Evolutionary conservation across 1,139 yeast species (phyloP).

Genomic region (Nakaseomyces glabratus): DNA sequence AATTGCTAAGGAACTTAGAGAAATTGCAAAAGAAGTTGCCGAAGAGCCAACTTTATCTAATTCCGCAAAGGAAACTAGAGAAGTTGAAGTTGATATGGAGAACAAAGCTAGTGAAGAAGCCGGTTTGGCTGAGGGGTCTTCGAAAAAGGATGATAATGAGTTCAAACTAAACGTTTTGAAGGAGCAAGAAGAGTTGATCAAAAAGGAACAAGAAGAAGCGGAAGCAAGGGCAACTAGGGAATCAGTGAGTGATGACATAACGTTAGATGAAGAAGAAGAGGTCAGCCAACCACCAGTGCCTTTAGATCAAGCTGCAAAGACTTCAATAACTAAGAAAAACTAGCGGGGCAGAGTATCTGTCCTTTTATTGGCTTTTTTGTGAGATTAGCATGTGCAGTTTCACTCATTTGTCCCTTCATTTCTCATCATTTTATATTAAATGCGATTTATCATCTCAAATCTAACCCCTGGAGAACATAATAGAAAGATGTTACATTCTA

Average conservation of each 20-base stretch:
- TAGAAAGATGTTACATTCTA: too few species aligned
- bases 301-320: conserved; percentile 17
- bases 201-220: conserved; percentile 81
- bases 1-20: conserved; percentile 34
- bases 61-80: conserved; percentile 5
- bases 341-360: neutral
- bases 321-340: conserved; percentile 16
- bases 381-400: too few species aligned
- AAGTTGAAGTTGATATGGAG: conserved; percentile 6
- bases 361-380: too few species aligned
- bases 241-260: conserved; percentile 67
- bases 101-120: conserved; percentile 13
- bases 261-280: conserved; percentile 64
- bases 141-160: conserved; percentile 40
- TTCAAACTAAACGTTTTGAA: conserved; percentile 85
- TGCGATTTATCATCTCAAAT: too few species aligned
- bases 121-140: too few species aligned
- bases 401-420: too few species aligned
- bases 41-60: neutral
- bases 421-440: too few species aligned
- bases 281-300: conserved; percentile 19
- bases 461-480: too few species aligned
- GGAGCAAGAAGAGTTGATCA: conserved; percentile 91
- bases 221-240: conserved; percentile 56
- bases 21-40: conserved; percentile 31